Evolutionary conservation across 805 yeast species (phyloP).

Genomic region (Pichia nakasei): DNA sequence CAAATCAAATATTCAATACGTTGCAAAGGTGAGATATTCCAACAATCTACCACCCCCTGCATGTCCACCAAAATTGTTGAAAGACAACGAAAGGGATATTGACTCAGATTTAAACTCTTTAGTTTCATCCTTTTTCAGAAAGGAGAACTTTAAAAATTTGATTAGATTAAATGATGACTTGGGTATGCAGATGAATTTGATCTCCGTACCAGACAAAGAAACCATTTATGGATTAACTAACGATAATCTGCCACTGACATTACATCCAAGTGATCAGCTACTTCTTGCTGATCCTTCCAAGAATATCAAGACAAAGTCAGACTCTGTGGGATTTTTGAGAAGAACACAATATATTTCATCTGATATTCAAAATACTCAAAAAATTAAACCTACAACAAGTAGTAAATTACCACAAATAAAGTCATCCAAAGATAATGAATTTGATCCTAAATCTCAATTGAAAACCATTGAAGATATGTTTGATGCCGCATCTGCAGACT

Average conservation of each 20-base stretch:
- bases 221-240: constrained; percentile 13
- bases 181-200: constrained; percentile 71
- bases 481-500: constrained; percentile 36
- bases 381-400: constrained; percentile 3
- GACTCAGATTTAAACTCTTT: constrained; percentile 39
- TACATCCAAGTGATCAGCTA: constrained; percentile 72
- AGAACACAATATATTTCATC: constrained; percentile 89
- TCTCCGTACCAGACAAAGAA: constrained; percentile 47
- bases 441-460: constrained; percentile 57
- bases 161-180: constrained; percentile 50
- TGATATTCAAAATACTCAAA: constrained; percentile 22
- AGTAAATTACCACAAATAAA: constrained; percentile 9
- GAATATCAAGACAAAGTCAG: constrained; percentile 31
- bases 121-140: constrained; percentile 64
- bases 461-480: constrained; percentile 72
- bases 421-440: constrained; percentile 27
- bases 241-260: constrained; percentile 23
- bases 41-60: constrained; percentile 92
- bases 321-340: constrained; percentile 55
- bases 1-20: constrained; percentile 30
- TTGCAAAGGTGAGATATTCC: constrained; percentile 73
- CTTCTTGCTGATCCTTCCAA: constrained; percentile 73
- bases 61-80: constrained; percentile 76
- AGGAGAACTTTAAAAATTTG: constrained; percentile 58
- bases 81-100: constrained; percentile 28